phyloP scores from a whole-genome alignment of 2,329 filamentous ascomycete species.

The Alternaria sp. region DNA sequence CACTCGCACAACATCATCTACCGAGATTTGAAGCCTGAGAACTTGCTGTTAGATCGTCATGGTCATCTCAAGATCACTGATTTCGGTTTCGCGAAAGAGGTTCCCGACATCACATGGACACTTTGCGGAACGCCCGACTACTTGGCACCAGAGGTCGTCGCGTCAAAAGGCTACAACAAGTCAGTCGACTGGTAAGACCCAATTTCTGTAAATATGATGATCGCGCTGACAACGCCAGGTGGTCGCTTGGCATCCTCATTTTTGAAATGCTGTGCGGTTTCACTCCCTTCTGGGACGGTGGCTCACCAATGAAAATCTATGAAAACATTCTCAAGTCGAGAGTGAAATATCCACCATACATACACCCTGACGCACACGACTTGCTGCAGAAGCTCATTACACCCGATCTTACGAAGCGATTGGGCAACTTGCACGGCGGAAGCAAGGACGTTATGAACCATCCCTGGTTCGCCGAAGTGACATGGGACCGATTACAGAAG shows the following conservation, averaged over 20 bases:
- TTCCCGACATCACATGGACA: conserved; percentile 99
- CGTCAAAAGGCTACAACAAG: conserved; percentile 99
- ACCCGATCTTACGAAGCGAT: conserved; percentile 88
- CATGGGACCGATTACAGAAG: conserved; percentile 91
- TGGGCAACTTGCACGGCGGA: conserved; percentile 93
- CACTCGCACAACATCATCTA: conserved; percentile 97
- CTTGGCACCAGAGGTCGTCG: conserved; percentile 96
- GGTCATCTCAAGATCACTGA: conserved; percentile 97
- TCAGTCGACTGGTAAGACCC: conserved; percentile 91
- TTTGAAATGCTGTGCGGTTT: conserved; percentile 99
- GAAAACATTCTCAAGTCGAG: conserved; percentile 97
- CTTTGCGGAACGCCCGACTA: conserved; percentile 98
- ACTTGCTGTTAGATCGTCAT: conserved; percentile 88
- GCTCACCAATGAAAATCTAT: conserved; percentile 98
- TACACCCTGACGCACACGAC: conserved; percentile 93
- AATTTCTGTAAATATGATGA: conserved; percentile 7
- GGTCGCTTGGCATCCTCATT: conserved; percentile 97
- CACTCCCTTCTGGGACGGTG: conserved; percentile 98
- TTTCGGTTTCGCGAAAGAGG: conserved; percentile 98
- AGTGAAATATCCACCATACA: conserved; percentile 96
- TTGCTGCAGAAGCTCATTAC: conserved; percentile 93
- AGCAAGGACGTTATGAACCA: conserved; percentile 94
- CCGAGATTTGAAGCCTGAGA: conserved; percentile 95
- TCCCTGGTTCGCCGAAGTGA: conserved; percentile 96
- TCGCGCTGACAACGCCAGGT: conserved; percentile 66